A percentile compares a stretch with the other conserved stretches of the same genome.
Conservation (phyloP, 2,329 filamentous ascomycete species). For the Trichophyton schoenleinii region DNA sequence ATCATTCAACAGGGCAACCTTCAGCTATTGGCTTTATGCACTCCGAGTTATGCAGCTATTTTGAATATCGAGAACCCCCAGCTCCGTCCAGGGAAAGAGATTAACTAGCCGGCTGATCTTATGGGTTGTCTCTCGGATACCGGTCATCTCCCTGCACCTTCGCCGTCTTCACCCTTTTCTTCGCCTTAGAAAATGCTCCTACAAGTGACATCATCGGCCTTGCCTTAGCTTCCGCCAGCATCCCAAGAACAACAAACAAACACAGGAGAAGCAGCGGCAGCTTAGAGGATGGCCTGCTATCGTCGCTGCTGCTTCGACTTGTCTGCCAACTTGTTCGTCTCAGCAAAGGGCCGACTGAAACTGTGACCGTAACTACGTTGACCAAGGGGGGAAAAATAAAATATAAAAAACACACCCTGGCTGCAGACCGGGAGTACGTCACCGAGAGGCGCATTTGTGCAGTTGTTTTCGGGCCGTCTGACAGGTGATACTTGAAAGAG, state of each 20-base stretch:
- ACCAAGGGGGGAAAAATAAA: too few species aligned
- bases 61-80: neutral
- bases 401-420: neutral
- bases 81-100: neutral
- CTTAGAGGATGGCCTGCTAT: neutral
- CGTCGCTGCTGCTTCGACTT: neutral
- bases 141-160: neutral
- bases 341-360: neutral
- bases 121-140: neutral
- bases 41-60: too few species aligned
- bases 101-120: neutral
- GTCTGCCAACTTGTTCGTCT: neutral
- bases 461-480: neutral
- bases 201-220: conserved; percentile 1
- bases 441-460: neutral
- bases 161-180: neutral
- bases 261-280: neutral
- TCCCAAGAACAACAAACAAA: neutral
- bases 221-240: neutral
- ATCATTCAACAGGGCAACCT: too few species aligned
- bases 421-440: neutral
- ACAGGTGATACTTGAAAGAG: too few species aligned
- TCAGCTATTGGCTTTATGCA: too few species aligned
- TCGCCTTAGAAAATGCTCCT: neutral
- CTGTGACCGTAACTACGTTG: neutral